Percentiles rank a stretch among this genome's conserved stretches.
Evolutionary conservation across 2,329 filamentous ascomycete genomes (phyloP).

Genomic region (Trichoderma aggressivum): DNA sequence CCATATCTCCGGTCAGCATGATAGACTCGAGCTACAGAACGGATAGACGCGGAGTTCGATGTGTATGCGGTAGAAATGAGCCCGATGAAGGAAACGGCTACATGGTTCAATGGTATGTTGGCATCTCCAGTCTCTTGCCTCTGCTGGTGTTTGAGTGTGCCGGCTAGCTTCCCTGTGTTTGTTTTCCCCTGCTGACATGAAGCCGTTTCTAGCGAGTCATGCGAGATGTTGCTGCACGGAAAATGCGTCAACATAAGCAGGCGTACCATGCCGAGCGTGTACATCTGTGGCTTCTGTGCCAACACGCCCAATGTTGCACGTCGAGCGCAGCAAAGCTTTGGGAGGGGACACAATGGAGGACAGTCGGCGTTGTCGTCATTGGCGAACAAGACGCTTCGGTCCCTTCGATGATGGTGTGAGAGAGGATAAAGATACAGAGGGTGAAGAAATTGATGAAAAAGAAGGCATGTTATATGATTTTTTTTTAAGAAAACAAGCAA

Average conservation of each 20-base stretch:
- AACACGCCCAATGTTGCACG: slow-evolving; percentile 55
- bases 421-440: slow-evolving; percentile 16
- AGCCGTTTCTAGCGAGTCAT: slow-evolving; percentile 51
- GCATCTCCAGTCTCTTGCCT: background rate
- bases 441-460: background rate
- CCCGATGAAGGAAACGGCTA: slow-evolving; percentile 49
- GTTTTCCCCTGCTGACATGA: slow-evolving; percentile 1
- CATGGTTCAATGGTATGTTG: slow-evolving; percentile 62
- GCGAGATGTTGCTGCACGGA: slow-evolving; percentile 64
- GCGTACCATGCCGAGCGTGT: slow-evolving; percentile 56
- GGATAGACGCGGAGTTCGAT: slow-evolving; percentile 48
- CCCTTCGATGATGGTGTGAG: slow-evolving; percentile 36
- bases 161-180: background rate
- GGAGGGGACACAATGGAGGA: slow-evolving; percentile 30
- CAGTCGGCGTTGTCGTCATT: slow-evolving; percentile 36
- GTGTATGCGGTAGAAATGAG: slow-evolving; percentile 51
- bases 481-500: slow-evolving; percentile 20
- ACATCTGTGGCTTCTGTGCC: slow-evolving; percentile 62
- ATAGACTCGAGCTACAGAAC: slow-evolving; percentile 46
- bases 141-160: background rate
- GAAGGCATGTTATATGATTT: slow-evolving; percentile 18
- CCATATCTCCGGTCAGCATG: slow-evolving; percentile 51
- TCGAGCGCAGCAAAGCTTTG: slow-evolving; percentile 45
- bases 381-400: slow-evolving; percentile 42
- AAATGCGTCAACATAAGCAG: slow-evolving; percentile 58